These are phyloP conservation scores for Neophaeococcomyces aloes DNA, from an alignment of 2,329 filamentous ascomycete genomes.

Conservation along the genomic window DNA sequence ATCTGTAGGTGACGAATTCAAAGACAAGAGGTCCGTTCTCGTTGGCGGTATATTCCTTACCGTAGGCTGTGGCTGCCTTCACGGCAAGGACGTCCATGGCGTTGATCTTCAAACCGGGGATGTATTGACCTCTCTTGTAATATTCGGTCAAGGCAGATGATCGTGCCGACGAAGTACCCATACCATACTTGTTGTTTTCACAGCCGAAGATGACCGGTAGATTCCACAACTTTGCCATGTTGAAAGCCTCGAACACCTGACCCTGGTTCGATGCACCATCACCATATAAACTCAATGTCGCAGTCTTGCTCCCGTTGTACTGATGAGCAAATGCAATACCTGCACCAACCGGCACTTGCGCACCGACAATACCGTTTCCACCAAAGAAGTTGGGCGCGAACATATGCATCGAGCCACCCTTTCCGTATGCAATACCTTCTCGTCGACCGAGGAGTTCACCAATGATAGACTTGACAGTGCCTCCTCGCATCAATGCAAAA, in stretches of 20 bases:
- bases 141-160: constrained; percentile 96
- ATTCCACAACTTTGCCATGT: constrained; percentile 99
- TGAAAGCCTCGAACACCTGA: constrained; percentile 99
- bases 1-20: constrained; percentile 98
- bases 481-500: constrained; percentile 93
- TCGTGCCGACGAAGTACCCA: constrained; percentile 92
- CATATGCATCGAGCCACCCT: constrained; percentile 99
- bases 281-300: constrained; percentile 84
- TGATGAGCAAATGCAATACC: constrained; percentile 95
- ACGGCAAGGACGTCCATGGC: constrained; percentile 98
- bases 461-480: constrained; percentile 80
- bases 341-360: constrained; percentile 93
- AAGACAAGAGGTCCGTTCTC: constrained; percentile 91
- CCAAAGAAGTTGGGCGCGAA: constrained; percentile 96
- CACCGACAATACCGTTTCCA: constrained; percentile 97
- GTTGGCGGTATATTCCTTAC: constrained; percentile 70
- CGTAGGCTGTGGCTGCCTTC: constrained; percentile 90
- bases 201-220: constrained; percentile 92
- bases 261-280: constrained; percentile 98
- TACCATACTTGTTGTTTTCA: constrained; percentile 99
- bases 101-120: constrained; percentile 98
- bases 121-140: constrained; percentile 99
- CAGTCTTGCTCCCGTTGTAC: constrained; percentile 79
- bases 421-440: constrained; percentile 95
- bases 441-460: constrained; percentile 90